Evolutionary conservation across 73 alveolate species (phyloP).

Genomic region (Paramecium sonneborni): DNA sequence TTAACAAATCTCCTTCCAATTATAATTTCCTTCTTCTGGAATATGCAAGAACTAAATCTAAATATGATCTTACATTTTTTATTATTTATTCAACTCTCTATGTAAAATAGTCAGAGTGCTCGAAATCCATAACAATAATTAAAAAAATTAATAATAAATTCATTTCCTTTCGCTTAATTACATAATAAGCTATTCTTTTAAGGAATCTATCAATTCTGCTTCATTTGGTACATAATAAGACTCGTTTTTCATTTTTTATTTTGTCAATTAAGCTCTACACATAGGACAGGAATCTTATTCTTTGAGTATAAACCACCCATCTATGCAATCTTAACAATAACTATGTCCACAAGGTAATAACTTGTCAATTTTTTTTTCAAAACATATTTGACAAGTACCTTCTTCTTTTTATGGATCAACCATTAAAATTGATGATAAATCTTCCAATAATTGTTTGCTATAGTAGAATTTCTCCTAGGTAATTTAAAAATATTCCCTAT

Average conservation of each 20-base stretch:
- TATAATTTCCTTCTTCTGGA: neutral
- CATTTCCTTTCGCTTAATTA: neutral
- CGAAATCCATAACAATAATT: neutral
- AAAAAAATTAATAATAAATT: neutral
- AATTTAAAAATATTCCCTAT: neutral
- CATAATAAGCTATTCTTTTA: neutral
- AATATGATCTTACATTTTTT: neutral
- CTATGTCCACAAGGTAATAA: slow-evolving; percentile 47
- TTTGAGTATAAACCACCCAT: slow-evolving; percentile 13
- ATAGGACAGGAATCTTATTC: slow-evolving; percentile 39
- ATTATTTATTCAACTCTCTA: slow-evolving; percentile 3
- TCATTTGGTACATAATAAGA: slow-evolving; percentile 5
- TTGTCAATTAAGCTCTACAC: slow-evolving; percentile 18
- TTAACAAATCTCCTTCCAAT: neutral
- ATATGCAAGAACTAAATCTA: neutral
- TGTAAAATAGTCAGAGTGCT: neutral
- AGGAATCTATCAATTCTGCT: neutral
- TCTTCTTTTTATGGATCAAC: neutral
- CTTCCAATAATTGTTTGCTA: neutral
- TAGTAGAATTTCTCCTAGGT: neutral
- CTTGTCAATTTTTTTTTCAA: neutral
- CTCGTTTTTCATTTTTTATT: neutral
- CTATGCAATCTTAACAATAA: neutral
- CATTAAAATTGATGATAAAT: neutral
- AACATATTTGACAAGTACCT: slow-evolving; percentile 33